A percentile compares a stretch with the other conserved stretches of the same genome.
phyloP scores from a whole-genome alignment of 2,329 filamentous ascomycete genomes.

The Pseudopithomyces maydicus region DNA sequence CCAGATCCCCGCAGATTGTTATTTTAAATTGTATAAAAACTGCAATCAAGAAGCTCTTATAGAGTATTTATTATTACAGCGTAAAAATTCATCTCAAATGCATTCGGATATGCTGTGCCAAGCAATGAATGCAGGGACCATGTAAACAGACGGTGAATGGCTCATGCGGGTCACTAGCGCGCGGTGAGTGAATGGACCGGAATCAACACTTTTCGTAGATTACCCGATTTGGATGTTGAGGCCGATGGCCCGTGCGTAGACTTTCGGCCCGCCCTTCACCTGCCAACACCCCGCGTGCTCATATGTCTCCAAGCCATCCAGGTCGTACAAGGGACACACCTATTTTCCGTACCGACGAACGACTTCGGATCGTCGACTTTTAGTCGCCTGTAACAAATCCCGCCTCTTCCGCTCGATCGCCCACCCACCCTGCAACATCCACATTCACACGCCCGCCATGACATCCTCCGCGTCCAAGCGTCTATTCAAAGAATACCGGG shows the following conservation, averaged over 20 bases:
- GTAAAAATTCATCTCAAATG: neutral
- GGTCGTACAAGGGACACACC: too few relatives aligned
- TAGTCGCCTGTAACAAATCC: too few relatives aligned
- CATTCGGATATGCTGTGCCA: neutral
- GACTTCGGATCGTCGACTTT: too few relatives aligned
- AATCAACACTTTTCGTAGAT: neutral
- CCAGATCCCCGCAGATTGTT: neutral
- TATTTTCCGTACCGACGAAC: too few relatives aligned
- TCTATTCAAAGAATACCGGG: constrained; percentile 94
- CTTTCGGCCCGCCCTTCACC: too few relatives aligned
- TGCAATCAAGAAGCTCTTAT: too few relatives aligned
- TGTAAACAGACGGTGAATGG: neutral
- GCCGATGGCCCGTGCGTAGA: too few relatives aligned
- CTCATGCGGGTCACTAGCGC: neutral
- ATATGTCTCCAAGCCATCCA: too few relatives aligned
- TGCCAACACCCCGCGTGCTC: too few relatives aligned
- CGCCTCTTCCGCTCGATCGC: neutral
- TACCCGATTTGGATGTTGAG: too few relatives aligned
- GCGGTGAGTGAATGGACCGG: neutral
- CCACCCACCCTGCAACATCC: neutral
- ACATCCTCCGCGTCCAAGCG: constrained; percentile 68
- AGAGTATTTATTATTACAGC: neutral
- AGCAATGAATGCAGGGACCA: neutral
- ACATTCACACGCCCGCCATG: constrained; percentile 39
- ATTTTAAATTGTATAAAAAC: too few relatives aligned